phyloP scores from a whole-genome alignment of 2,329 filamentous ascomycete species.

The Didymella glomerata region DNA sequence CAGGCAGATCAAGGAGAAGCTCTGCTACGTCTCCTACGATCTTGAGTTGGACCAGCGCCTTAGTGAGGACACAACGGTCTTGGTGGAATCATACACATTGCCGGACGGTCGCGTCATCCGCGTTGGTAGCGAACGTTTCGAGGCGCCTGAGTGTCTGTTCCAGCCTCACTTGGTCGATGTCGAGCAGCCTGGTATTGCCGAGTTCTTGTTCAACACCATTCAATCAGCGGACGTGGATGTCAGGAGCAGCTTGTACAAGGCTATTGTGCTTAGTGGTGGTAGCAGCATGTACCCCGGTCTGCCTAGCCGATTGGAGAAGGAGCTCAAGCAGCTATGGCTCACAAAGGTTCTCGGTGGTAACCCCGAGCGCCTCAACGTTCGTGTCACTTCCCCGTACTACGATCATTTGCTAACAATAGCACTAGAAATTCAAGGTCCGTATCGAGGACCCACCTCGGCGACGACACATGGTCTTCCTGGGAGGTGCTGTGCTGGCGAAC shows the following conservation, averaged over 20 bases:
- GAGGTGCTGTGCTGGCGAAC: conserved; percentile 94
- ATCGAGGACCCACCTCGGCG: conserved; percentile 97
- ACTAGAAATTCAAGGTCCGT: conserved; percentile 95
- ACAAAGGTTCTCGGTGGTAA: conserved; percentile 89
- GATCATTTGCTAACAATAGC: conserved; percentile 30
- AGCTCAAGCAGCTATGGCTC: conserved; percentile 98
- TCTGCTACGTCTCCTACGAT: conserved; percentile 99
- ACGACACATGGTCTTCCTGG: conserved; percentile 99
- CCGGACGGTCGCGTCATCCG: conserved; percentile 96
- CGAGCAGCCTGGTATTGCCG: conserved; percentile 94
- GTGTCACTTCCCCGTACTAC: conserved; percentile 35
- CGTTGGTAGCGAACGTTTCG: conserved; percentile 95
- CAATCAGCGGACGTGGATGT: conserved; percentile 96
- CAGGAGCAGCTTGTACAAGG: conserved; percentile 91
- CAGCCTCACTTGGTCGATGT: conserved; percentile 98
- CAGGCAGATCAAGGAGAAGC: conserved; percentile 98
- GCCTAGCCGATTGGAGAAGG: conserved; percentile 94
- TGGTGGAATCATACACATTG: conserved; percentile 97
- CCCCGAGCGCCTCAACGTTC: conserved; percentile 82
- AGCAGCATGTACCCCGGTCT: conserved; percentile 99
- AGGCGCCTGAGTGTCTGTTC: conserved; percentile 97
- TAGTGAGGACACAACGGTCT: conserved; percentile 94
- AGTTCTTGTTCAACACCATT: conserved; percentile 99
- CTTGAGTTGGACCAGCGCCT: conserved; percentile 94
- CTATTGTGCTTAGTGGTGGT: conserved; percentile 93